Evolutionary conservation across 2,329 filamentous ascomycete species (phyloP), one percentile per base, ranked within the genome.

Genomic region (Proliferodiscus dingleyae): DNA sequence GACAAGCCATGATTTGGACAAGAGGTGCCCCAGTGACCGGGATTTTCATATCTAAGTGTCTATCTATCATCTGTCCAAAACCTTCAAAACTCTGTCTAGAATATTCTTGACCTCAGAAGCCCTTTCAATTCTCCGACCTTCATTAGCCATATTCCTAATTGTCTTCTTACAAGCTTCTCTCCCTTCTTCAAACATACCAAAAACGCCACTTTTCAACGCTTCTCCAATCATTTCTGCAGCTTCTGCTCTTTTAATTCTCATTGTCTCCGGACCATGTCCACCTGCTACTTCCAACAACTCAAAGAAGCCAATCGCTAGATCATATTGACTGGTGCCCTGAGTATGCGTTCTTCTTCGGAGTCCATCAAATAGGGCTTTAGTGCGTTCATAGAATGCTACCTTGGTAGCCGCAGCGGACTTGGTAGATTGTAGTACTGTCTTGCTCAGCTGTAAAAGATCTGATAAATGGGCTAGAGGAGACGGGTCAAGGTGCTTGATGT

Each of bases 231-330:
- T 53, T 23, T 60, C 58, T 9, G 59, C 61, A 22, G 63, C 62
- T 32, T 65, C 61, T 1, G 49, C 58, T 29, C 61, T 58, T 50
- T 64, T 64, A 7, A 54, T 43, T 41, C 63, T 55, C 45, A 63
- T 49, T 2, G 47, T 44, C 41, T 65, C 63, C 36, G 48, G 61
- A 1, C 63, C 63, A 6, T 60, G 53, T 18, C 59, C 60, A 41
- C 59, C 57, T 2, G 53, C 45, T 5, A 65, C 38, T 37, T 63
- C 59, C 15, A 65, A 29, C 3, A 58, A 5, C n/a, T 40, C 41
- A 34, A 63, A 60, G 26, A 57, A 62, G 0, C 45, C 45, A 9
- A 50, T 39, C 1, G 48, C 56, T 5, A 64, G 24, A 1, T 51
- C 50, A 36, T 59, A 60, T 2, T 28, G 32, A 22, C 45, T 56